Evolutionary conservation across 148 eudicot genomes (phyloP).

Genomic region (Rhododendron kiyosumense): DNA sequence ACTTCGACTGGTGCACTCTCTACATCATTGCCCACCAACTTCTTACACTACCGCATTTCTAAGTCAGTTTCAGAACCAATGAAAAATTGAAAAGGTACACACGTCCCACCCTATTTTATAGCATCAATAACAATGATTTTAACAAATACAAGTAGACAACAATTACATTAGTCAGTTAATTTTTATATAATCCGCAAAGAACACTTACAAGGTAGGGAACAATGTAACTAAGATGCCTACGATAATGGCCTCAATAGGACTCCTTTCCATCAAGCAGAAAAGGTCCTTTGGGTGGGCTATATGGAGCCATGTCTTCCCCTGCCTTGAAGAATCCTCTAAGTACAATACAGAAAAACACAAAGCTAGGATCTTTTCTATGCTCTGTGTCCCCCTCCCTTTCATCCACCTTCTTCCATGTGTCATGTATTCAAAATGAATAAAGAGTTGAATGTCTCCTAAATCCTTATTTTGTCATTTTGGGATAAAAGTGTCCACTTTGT

Average conservation of each 20-base stretch:
- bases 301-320: background rate
- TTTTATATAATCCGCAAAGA: background rate
- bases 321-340: background rate
- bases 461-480: background rate
- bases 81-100: background rate
- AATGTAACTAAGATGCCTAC: background rate
- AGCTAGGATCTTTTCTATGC: background rate
- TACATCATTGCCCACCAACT: background rate
- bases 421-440: background rate
- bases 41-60: background rate
- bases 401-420: background rate
- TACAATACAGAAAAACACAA: background rate
- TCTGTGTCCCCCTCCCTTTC: background rate
- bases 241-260: background rate
- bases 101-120: background rate
- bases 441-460: background rate
- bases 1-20: background rate
- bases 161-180: background rate
- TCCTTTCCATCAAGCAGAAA: background rate
- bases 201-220: background rate
- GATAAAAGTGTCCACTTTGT: background rate
- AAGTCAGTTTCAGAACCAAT: background rate
- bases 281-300: background rate
- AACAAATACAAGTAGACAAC: background rate
- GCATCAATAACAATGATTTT: background rate